Percentiles rank a stretch among this genome's conserved stretches.
Conservation (phyloP, 208 protist genomes). For the Acanthamoeba triangularis region DNA sequence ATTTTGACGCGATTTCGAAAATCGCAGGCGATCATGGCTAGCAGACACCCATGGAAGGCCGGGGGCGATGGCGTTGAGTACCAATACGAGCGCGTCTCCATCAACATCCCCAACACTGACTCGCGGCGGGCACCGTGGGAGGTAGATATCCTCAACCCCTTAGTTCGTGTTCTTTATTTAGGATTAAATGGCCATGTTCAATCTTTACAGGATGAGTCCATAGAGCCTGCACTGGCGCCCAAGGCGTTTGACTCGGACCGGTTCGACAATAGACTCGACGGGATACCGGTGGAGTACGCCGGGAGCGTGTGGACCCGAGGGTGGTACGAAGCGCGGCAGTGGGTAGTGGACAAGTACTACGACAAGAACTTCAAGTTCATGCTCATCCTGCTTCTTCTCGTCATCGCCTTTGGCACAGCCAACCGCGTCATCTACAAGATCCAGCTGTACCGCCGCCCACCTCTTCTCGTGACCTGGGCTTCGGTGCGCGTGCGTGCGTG, state of each 20-base stretch:
- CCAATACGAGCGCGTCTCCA: neutral
- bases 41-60: neutral
- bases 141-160: neutral
- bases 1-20: no score
- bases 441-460: slow-evolving; percentile 27
- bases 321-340: neutral
- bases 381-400: slow-evolving; percentile 48
- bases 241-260: neutral
- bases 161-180: no score
- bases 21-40: no score
- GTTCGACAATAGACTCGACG: no score
- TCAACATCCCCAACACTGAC: neutral
- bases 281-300: neutral
- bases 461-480: no score
- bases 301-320: neutral
- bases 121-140: neutral
- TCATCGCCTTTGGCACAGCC: slow-evolving; percentile 68
- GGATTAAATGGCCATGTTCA: no score
- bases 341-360: slow-evolving; percentile 49
- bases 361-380: slow-evolving; percentile 74
- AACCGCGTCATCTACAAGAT: slow-evolving; percentile 77
- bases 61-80: neutral
- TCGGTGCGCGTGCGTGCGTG: no score
- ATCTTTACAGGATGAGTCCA: neutral
- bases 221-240: neutral